phyloP scores from a whole-genome alignment of 1,139 yeast species.

The Eremothecium cymbalariae region DNA sequence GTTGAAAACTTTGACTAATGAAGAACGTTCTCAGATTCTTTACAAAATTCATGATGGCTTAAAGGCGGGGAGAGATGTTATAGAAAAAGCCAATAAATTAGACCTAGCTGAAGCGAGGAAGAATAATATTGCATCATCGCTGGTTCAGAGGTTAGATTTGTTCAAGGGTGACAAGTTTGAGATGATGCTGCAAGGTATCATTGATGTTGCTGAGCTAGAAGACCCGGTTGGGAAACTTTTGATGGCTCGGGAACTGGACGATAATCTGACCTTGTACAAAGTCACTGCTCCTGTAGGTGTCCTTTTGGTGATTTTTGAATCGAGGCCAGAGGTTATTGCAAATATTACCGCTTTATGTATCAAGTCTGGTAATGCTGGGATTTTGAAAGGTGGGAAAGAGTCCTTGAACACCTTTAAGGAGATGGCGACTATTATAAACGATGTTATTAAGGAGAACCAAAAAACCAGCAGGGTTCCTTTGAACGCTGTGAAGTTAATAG shows the following conservation, averaged over 20 bases:
- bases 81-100: conserved; percentile 60
- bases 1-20: conserved; percentile 67
- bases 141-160: conserved; percentile 77
- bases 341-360: conserved; percentile 92
- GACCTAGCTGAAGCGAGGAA: conserved; percentile 67
- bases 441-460: conserved; percentile 40
- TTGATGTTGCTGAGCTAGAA: conserved; percentile 78
- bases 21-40: conserved; percentile 66
- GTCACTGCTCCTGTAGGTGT: conserved; percentile 95
- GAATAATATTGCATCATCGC: conserved; percentile 53
- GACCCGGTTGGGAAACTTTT: conserved; percentile 89
- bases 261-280: conserved; percentile 70
- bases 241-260: conserved; percentile 76
- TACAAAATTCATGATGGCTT: conserved; percentile 64
- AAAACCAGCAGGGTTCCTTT: conserved; percentile 61
- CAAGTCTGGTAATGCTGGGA: conserved; percentile 93
- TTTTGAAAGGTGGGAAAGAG: conserved; percentile 95
- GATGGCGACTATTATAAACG: conserved; percentile 65
- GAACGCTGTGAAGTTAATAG: conserved; percentile 76
- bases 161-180: conserved; percentile 79
- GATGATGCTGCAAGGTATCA: conserved; percentile 86
- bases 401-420: conserved; percentile 74
- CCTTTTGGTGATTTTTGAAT: conserved; percentile 82
- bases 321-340: conserved; percentile 97
- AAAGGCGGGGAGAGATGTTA: conserved; percentile 46